phyloP scores from a whole-genome alignment of 1,139 yeast species.

The Geotrichum carabidarum region DNA sequence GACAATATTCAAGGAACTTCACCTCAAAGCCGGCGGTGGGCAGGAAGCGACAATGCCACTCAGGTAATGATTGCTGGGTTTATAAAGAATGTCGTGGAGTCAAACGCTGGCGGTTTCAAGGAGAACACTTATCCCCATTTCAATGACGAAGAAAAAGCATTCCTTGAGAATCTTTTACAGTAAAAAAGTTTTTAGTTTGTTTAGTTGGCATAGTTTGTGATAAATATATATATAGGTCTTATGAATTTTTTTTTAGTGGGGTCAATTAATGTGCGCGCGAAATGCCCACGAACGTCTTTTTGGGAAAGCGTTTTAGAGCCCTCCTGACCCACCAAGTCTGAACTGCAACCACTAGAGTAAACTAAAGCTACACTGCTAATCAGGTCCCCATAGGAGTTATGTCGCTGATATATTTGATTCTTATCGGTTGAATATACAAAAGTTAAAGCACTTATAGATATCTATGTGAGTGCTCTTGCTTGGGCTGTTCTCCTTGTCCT shows the following conservation, averaged over 20 bases:
- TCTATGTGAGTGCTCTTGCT: neutral
- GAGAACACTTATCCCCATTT: constrained; percentile 36
- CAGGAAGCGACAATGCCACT: constrained; percentile 28
- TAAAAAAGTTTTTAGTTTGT: neutral
- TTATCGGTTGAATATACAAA: neutral
- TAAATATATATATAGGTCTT: neutral
- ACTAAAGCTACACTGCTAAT: neutral
- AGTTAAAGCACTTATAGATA: neutral
- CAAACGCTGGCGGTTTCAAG: constrained; percentile 52
- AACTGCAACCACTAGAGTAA: neutral
- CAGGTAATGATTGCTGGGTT: constrained; percentile 50
- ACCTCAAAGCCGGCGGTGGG: constrained; percentile 12
- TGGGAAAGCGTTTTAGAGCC: neutral
- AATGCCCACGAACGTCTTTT: constrained; percentile 2
- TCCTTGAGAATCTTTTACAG: constrained; percentile 31
- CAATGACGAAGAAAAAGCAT: constrained; percentile 53
- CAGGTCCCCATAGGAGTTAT: constrained; percentile 3
- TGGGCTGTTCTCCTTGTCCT: neutral
- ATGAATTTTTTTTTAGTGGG: neutral
- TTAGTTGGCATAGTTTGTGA: neutral
- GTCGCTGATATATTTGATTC: neutral
- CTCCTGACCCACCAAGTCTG: neutral
- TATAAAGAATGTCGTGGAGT: constrained; percentile 57
- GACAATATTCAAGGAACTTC: constrained; percentile 1
- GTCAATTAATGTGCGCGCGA: constrained; percentile 1